Base-by-base conservation (phyloP, 2,329 filamentous ascomycete species). In the Coniochaeta prunicola region DNA sequence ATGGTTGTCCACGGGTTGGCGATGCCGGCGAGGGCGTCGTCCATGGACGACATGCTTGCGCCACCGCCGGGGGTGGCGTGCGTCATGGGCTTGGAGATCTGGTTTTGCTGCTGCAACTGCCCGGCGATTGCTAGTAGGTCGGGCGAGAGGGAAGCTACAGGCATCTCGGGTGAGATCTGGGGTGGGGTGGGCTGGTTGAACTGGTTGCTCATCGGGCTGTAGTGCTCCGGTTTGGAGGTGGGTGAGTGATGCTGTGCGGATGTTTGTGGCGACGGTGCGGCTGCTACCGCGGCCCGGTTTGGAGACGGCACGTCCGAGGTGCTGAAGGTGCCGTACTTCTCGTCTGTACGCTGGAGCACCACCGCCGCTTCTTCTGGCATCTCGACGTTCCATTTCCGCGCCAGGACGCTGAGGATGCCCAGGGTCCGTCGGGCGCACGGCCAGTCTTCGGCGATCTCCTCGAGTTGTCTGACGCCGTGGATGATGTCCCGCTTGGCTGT, bases 371-470 rank as follows among this genome's bases (percentile, higher is more conserved):
- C 93, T 60, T 91, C 87, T 0, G 94, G 93, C 10, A 97, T 74
- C 59, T 91, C 86, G 48, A 96, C 88, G 19, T 87, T 88, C 92
- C 94, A 97, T 67, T 94, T 94, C n/a, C 86, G 84, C 0, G 89
- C 88, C 13, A 96, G 83, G 4, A 96, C 85, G 64, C 89, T 92
- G 48, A 99, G 79, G 54, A 97, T 96, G 60, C 86, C 85, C 7
- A 97, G 79, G 0, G 92, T 93, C 13, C 93, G 84, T 57, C 92
- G 83, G 10, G 92, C 93, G 67, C 92, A 94, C 0, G 92, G 83
- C 94, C 94, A 99, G 66, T 92, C 89, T 71, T 97, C 92, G 0
- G 91, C 91, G 66, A 99, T 97, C 68, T 97, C 93, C 71, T 97
- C 93, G 1, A 97, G 82, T 63, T 96, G 91, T 67, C 91, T 93